Evolutionary conservation across 192 early-diverging fungal genomes (phyloP).

Genomic region (Coemansia sp.): DNA sequence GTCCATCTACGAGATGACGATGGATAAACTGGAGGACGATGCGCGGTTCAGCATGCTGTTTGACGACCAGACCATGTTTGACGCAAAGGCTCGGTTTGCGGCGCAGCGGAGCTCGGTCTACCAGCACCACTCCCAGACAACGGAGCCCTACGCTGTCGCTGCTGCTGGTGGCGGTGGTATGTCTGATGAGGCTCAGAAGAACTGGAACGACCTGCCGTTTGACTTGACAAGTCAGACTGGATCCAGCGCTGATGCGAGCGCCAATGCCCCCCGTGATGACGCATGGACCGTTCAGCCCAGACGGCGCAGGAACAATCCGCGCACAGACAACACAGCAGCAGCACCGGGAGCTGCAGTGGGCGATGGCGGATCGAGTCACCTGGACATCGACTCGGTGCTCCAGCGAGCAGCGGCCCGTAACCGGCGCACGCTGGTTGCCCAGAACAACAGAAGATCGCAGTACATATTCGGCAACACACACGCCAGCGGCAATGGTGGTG

Average conservation of each 20-base stretch:
- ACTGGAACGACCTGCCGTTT: slow-evolving; percentile 18
- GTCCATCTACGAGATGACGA: slow-evolving; percentile 46
- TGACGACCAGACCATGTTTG: slow-evolving; percentile 43
- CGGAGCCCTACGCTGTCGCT: slow-evolving; percentile 20
- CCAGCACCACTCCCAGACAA: slow-evolving; percentile 10
- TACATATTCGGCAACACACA: slow-evolving; percentile 25
- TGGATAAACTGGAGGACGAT: slow-evolving; percentile 53
- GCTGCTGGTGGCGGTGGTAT: slow-evolving; percentile 7
- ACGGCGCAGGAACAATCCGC: background rate
- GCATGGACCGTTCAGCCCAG: slow-evolving; percentile 4
- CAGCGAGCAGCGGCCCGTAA: slow-evolving; percentile 41
- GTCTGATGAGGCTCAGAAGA: slow-evolving; percentile 9
- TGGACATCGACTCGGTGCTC: slow-evolving; percentile 41
- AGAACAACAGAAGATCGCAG: slow-evolving; percentile 53
- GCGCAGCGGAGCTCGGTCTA: slow-evolving; percentile 52
- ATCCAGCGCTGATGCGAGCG: slow-evolving; percentile 10
- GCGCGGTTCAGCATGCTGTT: slow-evolving; percentile 38
- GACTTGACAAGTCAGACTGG: slow-evolving; percentile 13
- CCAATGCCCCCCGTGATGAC: background rate
- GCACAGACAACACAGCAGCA: background rate
- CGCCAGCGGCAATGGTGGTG: background rate
- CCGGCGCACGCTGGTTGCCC: slow-evolving; percentile 40
- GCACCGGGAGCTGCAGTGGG: background rate
- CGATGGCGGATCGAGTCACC: background rate
- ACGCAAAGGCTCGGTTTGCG: slow-evolving; percentile 48